phyloP scores from a whole-genome alignment of 2,329 filamentous ascomycete genomes.

The Dactylonectria estremocensis region DNA sequence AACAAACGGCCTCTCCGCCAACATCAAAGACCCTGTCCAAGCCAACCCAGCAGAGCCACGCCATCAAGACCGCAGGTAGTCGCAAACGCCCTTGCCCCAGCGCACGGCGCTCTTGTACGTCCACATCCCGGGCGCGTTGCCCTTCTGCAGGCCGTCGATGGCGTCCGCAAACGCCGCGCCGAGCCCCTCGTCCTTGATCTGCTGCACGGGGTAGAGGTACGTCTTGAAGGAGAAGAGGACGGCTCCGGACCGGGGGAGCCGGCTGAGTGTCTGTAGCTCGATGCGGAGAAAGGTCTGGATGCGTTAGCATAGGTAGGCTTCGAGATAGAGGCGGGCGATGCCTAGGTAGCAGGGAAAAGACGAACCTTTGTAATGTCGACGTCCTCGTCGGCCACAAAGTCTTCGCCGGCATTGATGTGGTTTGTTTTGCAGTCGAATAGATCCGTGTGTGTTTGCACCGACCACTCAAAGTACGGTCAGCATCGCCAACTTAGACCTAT shows the following conservation, averaged over 20 bases:
- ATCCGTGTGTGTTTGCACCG: slow-evolving; percentile 26
- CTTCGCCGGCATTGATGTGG: slow-evolving; percentile 38
- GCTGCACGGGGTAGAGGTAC: slow-evolving; percentile 63
- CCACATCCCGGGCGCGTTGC: slow-evolving; percentile 70
- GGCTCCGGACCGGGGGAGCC: slow-evolving; percentile 62
- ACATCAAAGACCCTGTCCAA: not conserved
- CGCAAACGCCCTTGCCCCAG: slow-evolving; percentile 64
- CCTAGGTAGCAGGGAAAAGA: not conserved
- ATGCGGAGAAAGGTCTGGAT: slow-evolving; percentile 58
- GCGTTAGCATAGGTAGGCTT: not conserved
- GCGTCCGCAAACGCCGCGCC: slow-evolving; percentile 65
- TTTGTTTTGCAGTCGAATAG: slow-evolving; percentile 31
- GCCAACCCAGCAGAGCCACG: not conserved
- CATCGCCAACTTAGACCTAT: not conserved
- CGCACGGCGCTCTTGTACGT: slow-evolving; percentile 65
- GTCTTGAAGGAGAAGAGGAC: slow-evolving; percentile 72
- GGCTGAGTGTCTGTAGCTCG: slow-evolving; percentile 67
- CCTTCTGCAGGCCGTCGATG: slow-evolving; percentile 65
- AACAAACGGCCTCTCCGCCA: not conserved
- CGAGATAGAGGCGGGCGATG: no score
- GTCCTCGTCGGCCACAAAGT: slow-evolving; percentile 27
- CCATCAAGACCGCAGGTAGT: slow-evolving; percentile 58
- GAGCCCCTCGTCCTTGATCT: slow-evolving; percentile 65
- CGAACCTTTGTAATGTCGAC: slow-evolving; percentile 35
- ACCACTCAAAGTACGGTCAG: slow-evolving; percentile 38